phyloP scores from a whole-genome alignment of 371 early-diverging fungal genomes.

The Mycotypha africana region DNA sequence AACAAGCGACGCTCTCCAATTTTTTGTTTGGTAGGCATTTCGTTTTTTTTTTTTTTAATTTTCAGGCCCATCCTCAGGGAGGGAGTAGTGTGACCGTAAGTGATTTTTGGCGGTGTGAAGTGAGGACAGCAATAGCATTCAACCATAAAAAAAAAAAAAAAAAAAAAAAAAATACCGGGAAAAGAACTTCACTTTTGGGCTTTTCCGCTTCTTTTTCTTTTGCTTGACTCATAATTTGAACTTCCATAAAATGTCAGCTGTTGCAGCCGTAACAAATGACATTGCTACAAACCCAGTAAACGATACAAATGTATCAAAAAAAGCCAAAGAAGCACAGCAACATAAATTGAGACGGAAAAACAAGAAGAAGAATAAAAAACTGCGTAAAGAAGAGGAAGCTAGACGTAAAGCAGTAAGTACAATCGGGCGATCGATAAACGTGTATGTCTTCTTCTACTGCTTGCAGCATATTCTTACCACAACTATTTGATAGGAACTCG shows the following conservation, averaged over 20 bases:
- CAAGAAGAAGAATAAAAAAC: constrained; percentile 28
- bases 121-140: too few species aligned
- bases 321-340: constrained; percentile 9
- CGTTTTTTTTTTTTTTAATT: too few species aligned
- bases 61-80: too few species aligned
- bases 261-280: constrained; percentile 9
- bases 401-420: constrained; percentile 30
- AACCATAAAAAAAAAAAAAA: neutral
- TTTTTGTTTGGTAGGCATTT: too few species aligned
- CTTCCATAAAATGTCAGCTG: constrained; percentile 10
- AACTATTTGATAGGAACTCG: constrained; percentile 12
- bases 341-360: constrained; percentile 19
- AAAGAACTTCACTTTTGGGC: neutral
- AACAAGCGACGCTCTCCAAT: too few species aligned
- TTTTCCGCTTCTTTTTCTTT: constrained; percentile 1
- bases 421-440: too few species aligned
- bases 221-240: neutral
- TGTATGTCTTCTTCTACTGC: neutral
- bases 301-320: constrained; percentile 3
- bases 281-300: neutral
- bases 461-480: neutral
- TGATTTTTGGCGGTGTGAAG: too few species aligned
- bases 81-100: too few species aligned
- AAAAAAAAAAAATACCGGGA: neutral
- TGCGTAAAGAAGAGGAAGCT: constrained; percentile 40